Percentiles rank a stretch among this genome's conserved stretches.
phyloP scores from a whole-genome alignment of 2,329 filamentous ascomycete genomes.

The Alternaria alternata region DNA sequence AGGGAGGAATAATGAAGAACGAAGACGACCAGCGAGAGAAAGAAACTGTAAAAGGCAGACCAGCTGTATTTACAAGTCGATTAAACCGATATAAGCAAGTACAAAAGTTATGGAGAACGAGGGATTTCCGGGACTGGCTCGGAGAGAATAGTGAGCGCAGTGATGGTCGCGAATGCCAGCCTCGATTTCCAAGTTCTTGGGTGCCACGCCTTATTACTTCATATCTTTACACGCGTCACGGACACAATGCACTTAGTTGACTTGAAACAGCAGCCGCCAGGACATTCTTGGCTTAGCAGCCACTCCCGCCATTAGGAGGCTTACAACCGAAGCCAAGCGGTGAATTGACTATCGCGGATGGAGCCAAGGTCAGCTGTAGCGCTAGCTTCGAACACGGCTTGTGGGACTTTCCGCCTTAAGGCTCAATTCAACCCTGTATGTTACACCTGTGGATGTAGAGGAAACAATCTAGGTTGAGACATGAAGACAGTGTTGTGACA shows the following conservation, averaged over 20 bases:
- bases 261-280: constrained; percentile 15
- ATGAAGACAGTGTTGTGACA: neutral
- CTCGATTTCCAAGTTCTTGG: constrained; percentile 7
- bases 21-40: neutral
- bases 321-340: neutral
- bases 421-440: constrained; percentile 4
- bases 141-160: constrained; percentile 5
- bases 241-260: neutral
- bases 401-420: constrained; percentile 8
- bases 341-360: no score
- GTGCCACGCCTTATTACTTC: constrained; percentile 7
- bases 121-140: constrained; percentile 9
- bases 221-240: constrained; percentile 10
- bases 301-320: constrained; percentile 9
- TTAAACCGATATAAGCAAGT: constrained; percentile 13
- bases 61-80: constrained; percentile 13
- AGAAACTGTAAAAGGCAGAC: constrained; percentile 11
- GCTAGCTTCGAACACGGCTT: constrained; percentile 11
- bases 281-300: constrained; percentile 12
- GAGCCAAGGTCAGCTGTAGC: constrained; percentile 3
- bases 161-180: constrained; percentile 9
- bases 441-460: constrained; percentile 3
- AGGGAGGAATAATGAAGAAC: neutral
- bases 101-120: constrained; percentile 11
- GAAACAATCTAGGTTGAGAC: neutral